Evolutionary conservation across 1,284 basidiomycete species (phyloP), one percentile per base, ranked within the genome.

Genomic region (Ustilago tritici): DNA sequence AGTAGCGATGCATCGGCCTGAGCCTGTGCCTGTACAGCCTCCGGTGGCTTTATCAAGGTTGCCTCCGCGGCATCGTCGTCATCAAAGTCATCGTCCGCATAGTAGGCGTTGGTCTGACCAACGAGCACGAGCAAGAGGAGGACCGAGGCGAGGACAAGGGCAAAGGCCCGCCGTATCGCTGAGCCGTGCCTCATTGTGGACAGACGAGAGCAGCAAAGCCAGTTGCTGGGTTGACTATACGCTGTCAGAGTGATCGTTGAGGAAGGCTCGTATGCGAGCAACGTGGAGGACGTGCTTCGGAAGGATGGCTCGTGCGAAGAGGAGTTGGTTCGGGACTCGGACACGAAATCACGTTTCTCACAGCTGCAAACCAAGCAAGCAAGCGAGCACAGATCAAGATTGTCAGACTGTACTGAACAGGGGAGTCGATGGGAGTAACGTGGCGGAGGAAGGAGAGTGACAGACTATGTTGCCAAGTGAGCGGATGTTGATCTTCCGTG

Each of bases 1-100:
- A 94, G 86, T n/a, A 94, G 87, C 9, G 92, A 91, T 23, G 82
- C 47, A 23, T 78, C 71, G 12, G 71, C 70, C 12, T 65, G 58
- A 15, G 49, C 43, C 11, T 56, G 68, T 0, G 71, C 71, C 31
- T 72, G 64, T 4, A 62, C 10, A n/a, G 36, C 65, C 53, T 71
- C 66, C 3, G 76, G 68, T 2, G 70, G 35, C 28, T 61, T 31
- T 12, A 61, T 11, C 31, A 62, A 23, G 14, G 36, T 14, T 2
- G 43, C 41, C 17, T 43, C 58, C 0, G 34, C 32, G 32, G 54
- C 50, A 14, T 23, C 23, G 41, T 64, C 64, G n/a, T 58, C 11
- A 2, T 72, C 69, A 32, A 65, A 23, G 35, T 72, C 66, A 34
- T 65, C 59, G 1, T 66, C 65, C 4, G 38, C 32, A 9, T 64